phyloP scores from a whole-genome alignment of 495 filamentous ascomycete species.

The Talaromyces borbonicus region DNA sequence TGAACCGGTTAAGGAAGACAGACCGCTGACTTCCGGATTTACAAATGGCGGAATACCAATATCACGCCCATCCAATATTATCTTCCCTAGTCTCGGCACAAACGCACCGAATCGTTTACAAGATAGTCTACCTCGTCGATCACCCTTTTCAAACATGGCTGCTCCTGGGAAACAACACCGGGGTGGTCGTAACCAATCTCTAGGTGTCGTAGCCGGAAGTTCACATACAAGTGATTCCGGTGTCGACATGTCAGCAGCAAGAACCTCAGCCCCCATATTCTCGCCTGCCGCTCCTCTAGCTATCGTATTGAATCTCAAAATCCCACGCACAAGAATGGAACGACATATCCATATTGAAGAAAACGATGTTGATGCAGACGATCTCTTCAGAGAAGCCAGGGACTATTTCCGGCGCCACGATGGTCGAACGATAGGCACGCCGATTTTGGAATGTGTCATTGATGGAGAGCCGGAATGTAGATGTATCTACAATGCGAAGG shows the following conservation, averaged over 20 bases:
- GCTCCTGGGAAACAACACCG: no score
- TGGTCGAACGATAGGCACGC: neutral
- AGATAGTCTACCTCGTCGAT: neutral
- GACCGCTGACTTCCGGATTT: neutral
- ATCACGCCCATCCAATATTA: neutral
- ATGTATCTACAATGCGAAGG: constrained; percentile 6
- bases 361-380: neutral
- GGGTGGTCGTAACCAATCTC: no score
- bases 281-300: neutral
- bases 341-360: constrained; percentile 1
- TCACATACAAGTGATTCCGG: neutral
- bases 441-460: constrained; percentile 1
- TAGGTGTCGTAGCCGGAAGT: neutral
- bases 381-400: constrained; percentile 1
- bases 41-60: constrained; percentile 1
- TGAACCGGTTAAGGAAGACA: neutral
- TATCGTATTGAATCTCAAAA: neutral
- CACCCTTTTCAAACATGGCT: neutral
- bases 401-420: constrained; percentile 5
- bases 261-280: neutral
- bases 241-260: neutral
- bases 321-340: constrained; percentile 1
- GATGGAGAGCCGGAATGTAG: constrained; percentile 3
- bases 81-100: neutral
- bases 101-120: neutral